Evolutionary conservation across 257 asterid species (phyloP), one percentile per base, ranked within the genome.

Genomic region (Solanum dulcamara): DNA sequence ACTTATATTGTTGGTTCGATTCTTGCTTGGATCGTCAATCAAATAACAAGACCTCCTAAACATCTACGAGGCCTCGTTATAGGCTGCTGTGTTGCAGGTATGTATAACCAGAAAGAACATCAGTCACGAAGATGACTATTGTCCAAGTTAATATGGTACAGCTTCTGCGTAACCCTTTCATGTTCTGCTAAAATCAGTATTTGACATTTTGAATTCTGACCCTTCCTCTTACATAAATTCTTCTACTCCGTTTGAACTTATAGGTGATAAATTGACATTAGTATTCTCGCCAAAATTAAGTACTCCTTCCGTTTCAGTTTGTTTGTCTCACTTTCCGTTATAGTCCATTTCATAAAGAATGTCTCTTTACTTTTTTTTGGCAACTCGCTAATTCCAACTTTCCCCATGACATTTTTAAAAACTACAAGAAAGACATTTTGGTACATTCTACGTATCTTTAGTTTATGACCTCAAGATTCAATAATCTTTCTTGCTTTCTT

Each of bases 1-100:
- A 96, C 99, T 0, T 96, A 92, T 90, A 87, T 94, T 83, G 55
- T 91, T 83, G 99, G 98, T 77, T 93, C 99, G 6, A 74, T 91
- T 83, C 93, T 96, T 62, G 98, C 97, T 84, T 92, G 96, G 96
- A 86, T 81, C 35, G 92, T 93, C 88, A 87, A 92, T 89, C 92
- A 85, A 57, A 85, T 94, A 55, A 92, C 98, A 42, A 90, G 89
- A 87, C 77, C 97, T 70, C 99, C 97, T 68, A 33, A 84, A 15
- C 96, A 92, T 88, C 93, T 94, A 83, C 92, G 89, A 28, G 99
- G 97, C 59, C 99, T 96, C 79, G 75, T 93, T 18, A 82, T 93
- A 26, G 97, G 98, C 26, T 96, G 95, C 48, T 94, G 98, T 86
- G 98, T 97, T 84, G 97, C 96, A 81, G 97, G 97, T 96, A 84